These are phyloP conservation scores for Petrea volubilis DNA, from an alignment of 257 asterid genomes.

Conservation along the genomic window DNA sequence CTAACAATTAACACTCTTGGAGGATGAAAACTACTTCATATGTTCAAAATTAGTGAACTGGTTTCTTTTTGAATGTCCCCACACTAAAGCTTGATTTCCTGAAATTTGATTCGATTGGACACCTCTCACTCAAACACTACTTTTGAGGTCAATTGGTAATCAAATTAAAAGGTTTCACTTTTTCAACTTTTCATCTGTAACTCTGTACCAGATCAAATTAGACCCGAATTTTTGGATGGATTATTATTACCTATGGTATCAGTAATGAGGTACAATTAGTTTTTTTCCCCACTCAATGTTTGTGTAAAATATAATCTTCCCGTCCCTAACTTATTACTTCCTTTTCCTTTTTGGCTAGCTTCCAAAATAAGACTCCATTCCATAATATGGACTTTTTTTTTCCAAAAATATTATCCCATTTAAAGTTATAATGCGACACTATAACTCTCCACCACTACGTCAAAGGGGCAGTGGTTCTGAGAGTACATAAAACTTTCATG, in stretches of 20 bases:
- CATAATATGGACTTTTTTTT: not conserved
- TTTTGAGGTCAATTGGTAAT: not conserved
- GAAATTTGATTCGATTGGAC: not conserved
- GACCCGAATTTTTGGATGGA: not conserved
- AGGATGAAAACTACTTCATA: not conserved
- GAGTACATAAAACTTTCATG: not conserved
- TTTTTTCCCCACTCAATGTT: not conserved
- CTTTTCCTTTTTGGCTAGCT: not conserved
- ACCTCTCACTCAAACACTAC: not conserved
- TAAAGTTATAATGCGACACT: not conserved
- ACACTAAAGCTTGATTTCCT: not conserved
- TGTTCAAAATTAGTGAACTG: not conserved
- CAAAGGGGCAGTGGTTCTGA: not conserved
- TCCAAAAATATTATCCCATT: not conserved
- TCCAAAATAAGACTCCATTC: not conserved
- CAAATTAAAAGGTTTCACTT: not conserved
- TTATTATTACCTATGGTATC: not conserved
- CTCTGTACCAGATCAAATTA: too few relatives aligned
- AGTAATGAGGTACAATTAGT: not conserved
- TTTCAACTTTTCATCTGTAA: too few relatives aligned
- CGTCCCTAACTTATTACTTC: not conserved
- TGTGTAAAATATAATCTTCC: too few relatives aligned
- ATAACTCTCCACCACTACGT: too few relatives aligned
- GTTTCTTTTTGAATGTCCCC: not conserved
- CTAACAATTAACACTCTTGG: not conserved